These are phyloP conservation scores for Botrytis paeoniae DNA, from an alignment of 2,329 filamentous ascomycete genomes.

Conservation along the genomic window DNA sequence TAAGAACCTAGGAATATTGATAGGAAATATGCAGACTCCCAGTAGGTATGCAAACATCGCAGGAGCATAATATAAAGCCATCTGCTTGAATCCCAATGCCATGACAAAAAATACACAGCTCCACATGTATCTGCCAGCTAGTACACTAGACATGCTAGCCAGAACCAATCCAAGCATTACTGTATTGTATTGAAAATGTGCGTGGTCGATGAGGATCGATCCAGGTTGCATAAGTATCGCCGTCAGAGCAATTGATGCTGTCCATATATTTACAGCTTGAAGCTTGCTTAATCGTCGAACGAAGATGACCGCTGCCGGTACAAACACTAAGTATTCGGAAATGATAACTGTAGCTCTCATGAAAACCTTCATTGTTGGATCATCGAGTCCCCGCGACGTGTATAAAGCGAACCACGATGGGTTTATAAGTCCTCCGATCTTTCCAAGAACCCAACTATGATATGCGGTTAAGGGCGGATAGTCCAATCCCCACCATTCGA, in stretches of 20 bases:
- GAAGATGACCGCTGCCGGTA: slow-evolving; percentile 83
- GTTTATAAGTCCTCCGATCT: slow-evolving; percentile 75
- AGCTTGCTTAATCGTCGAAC: slow-evolving; percentile 75
- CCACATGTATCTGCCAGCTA: slow-evolving; percentile 83
- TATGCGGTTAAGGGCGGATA: slow-evolving; percentile 97
- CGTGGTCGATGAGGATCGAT: slow-evolving; percentile 88
- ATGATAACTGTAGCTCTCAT: slow-evolving; percentile 91
- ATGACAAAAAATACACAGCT: slow-evolving; percentile 89
- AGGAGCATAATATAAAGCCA: slow-evolving; percentile 97
- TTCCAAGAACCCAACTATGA: slow-evolving; percentile 93
- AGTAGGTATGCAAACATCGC: slow-evolving; percentile 89
- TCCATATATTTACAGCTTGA: slow-evolving; percentile 76
- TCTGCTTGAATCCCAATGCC: slow-evolving; percentile 97
- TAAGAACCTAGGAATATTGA: slow-evolving; percentile 66
- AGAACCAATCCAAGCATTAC: slow-evolving; percentile 94
- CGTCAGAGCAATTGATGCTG: slow-evolving; percentile 77
- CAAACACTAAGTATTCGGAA: slow-evolving; percentile 86
- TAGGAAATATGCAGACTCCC: slow-evolving; percentile 77
- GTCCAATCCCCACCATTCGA: slow-evolving; percentile 96
- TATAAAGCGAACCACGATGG: slow-evolving; percentile 85
- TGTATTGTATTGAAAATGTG: slow-evolving; percentile 97
- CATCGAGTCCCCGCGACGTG: slow-evolving; percentile 76
- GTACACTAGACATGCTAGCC: slow-evolving; percentile 82
- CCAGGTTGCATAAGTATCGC: slow-evolving; percentile 91
- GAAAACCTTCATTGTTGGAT: slow-evolving; percentile 80